Conservation (phyloP, 148 eudicot genomes). For the Silene latifolia region DNA sequence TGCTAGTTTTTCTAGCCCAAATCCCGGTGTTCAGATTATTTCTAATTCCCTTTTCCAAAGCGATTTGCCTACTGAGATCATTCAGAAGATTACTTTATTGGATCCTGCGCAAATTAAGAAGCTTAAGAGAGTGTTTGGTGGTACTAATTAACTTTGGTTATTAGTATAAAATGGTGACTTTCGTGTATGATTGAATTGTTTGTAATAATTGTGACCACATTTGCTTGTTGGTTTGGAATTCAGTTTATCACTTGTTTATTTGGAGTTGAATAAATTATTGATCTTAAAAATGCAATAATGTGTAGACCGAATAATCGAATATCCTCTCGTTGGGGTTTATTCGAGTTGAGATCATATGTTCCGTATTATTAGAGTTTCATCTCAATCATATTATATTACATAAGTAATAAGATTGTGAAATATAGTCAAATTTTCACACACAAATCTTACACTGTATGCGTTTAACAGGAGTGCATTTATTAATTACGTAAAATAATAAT, state of each 20-base stretch:
- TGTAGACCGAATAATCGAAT: no score
- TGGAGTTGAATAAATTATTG: background rate
- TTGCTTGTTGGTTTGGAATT: background rate
- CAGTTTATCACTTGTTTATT: background rate
- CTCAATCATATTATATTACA: no score
- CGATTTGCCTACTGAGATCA: background rate
- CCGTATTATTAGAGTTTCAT: no score
- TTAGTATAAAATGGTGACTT: no score
- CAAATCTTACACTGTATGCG: no score
- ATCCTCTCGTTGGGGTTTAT: no score
- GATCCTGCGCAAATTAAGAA: conserved; percentile 16
- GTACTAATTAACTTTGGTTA: background rate
- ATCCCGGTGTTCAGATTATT: conserved; percentile 3
- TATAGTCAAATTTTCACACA: no score
- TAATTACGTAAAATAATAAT: no score
- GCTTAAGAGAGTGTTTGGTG: conserved; percentile 3
- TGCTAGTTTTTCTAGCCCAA: conserved; percentile 8
- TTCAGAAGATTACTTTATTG: conserved; percentile 15
- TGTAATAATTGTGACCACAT: background rate
- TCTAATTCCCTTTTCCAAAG: background rate
- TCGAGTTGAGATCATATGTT: no score
- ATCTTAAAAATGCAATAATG: no score
- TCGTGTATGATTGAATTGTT: background rate
- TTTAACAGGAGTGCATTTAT: no score
- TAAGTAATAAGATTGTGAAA: no score